Base-by-base conservation (phyloP, 495 filamentous ascomycete genomes). In the Aspergillus asperescens region DNA sequence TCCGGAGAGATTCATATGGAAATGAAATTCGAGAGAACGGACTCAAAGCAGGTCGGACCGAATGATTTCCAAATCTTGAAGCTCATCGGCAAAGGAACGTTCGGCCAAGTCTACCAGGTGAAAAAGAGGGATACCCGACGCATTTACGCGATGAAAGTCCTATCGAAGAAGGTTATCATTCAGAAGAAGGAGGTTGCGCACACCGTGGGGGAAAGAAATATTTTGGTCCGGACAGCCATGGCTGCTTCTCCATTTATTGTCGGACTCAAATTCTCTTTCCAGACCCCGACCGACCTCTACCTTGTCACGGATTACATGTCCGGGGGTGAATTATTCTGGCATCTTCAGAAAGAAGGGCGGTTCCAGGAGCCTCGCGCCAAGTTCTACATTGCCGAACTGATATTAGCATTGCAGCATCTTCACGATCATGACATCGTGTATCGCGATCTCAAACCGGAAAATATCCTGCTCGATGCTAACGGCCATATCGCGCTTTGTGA, bases 261-360 rank as follows among this genome's bases (percentile, higher is more conserved):
- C 19, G 93, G 93, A 10, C 77, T 98, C 60, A 98, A 98, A 62
- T 98, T 97, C 65, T 98, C 93, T 1, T 99, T 99, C 73, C 93
- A 99, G 64, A 97, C 93, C 0, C 89, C 91, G 4, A 91, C 90
- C 9, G 93, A 99, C 64, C 81, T 99, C 1, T 97, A 96, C 66
- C 77, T 99, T 1, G 94, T 99, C 20, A 97, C 94, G n/a, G 94
- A 96, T 64, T 99, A 95, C 75, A 97, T 99, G 93, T 97, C 94
- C 4, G 93, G 93, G 4, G 94, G 93, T 29, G 93, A 97, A 65
- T 73, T 99, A 1, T 99, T 99, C 71, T 99, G 92, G 90, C 93
- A 99, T 74, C 71, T 99, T 37, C 93, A 98, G 65, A 95, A 94
- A 69, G 93, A 97, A 64, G 94, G 94, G 34, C 85, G 90, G 15